Evolutionary conservation across 768 basidiomycete species (phyloP), one percentile per base, ranked within the genome.

Genomic region (Kondoa subrosea): DNA sequence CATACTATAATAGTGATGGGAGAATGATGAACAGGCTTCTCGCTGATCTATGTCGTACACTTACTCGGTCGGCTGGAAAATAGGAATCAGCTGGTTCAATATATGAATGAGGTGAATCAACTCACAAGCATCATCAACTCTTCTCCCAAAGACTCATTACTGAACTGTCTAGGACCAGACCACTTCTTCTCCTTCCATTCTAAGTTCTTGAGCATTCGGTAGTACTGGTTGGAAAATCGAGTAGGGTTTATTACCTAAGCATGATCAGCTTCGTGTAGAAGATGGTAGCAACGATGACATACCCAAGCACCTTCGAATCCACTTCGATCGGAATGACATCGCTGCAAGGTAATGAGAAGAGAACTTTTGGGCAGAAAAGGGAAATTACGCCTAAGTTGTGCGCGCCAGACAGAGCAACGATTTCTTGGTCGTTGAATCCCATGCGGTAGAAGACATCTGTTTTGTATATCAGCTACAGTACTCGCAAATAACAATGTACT

Each of bases 401-500:
- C 40, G 89, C 91, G 70, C 93, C 93, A 27, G 84, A 84, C 72
- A 96, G 87, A 17, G 76, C 75, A 32, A 75, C 73, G 63, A 97
- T 97, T 79, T 96, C 93, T 78, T 89, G 89, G 78, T 99, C 93
- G 76, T 91, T 87, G 82, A 96, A 92, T 65, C 85, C 90, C 90
- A 91, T 91, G 75, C 89, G 87, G 79, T 87, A 84, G 80, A 91
- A 91, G 77, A 92, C 83, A 84, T 67, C 56, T n/a, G 58, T 33
- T 14, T 40, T 29, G 21, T 12, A 29, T 21, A 15, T 40, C 2
- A 26, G 40, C 67, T 25, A 8, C 1, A 21, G 27, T n/a, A 40
- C 40, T 64, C 14, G 14, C 8, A 12, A 14, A 25, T 12, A 25
- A 4, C 58, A 8, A 31, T 8, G 8, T 15, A 33, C 29, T 14